Evolutionary conservation across 371 early-diverging fungal genomes (phyloP).

Genomic region (Mucor ambiguus): DNA sequence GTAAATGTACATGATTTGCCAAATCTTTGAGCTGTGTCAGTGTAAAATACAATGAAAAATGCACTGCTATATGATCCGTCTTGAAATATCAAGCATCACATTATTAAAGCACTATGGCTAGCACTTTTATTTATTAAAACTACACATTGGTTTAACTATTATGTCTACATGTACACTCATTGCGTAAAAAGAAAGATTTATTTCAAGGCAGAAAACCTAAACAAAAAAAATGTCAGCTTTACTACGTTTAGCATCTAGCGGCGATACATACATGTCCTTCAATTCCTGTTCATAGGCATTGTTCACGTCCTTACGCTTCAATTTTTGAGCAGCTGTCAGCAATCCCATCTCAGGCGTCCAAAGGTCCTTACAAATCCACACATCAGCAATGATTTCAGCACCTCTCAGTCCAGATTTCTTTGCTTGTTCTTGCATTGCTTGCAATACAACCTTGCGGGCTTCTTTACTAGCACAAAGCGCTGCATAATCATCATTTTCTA

Average conservation of each 20-base stretch:
- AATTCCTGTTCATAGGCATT: conserved; percentile 60
- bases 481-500: conserved; percentile 32
- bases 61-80: background rate
- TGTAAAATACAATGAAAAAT: background rate
- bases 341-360: conserved; percentile 89
- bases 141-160: background rate
- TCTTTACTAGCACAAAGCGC: conserved; percentile 28
- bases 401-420: conserved; percentile 59
- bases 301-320: conserved; percentile 81
- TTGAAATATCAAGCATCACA: too few species aligned
- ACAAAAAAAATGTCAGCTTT: background rate
- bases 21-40: too few species aligned
- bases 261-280: conserved; percentile 53
- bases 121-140: background rate
- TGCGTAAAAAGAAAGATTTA: background rate
- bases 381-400: conserved; percentile 72
- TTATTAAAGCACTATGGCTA: background rate
- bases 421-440: conserved; percentile 34
- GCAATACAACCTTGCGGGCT: conserved; percentile 24
- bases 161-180: background rate
- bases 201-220: conserved; percentile 1
- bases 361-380: conserved; percentile 73
- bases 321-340: conserved; percentile 91
- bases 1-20: too few species aligned
- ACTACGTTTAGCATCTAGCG: background rate